Conservation (phyloP, 305 asterid species). For the Solanum hybrid region DNA sequence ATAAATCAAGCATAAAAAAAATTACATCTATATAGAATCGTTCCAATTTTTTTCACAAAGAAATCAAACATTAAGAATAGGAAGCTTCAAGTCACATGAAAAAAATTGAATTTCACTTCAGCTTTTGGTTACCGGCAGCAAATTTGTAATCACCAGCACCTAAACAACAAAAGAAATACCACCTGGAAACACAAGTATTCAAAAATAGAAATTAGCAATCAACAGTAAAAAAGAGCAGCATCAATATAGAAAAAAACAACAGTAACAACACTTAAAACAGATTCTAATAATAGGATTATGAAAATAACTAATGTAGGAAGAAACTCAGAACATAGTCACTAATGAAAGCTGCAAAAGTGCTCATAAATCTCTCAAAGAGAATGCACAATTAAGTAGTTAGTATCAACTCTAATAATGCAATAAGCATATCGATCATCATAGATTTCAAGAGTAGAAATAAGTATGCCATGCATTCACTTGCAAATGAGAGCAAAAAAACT, state of each 20-base stretch:
- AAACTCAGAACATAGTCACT: neutral
- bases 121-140: neutral
- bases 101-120: neutral
- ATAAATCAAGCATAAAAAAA: neutral
- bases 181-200: neutral
- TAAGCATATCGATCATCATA: neutral
- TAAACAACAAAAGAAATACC: neutral
- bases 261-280: neutral
- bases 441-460: neutral
- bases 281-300: neutral
- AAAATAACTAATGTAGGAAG: neutral
- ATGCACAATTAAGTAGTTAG: neutral
- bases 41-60: neutral
- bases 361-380: neutral
- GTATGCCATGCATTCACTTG: neutral
- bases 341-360: neutral
- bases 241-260: too few species aligned
- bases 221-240: neutral
- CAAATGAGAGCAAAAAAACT: neutral
- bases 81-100: neutral
- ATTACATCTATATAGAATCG: neutral
- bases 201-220: neutral
- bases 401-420: neutral
- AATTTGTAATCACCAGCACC: neutral
- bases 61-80: neutral